These are phyloP conservation scores for Oryza coarctata DNA, from an alignment of 176 grass and related monocot genomes.

Conservation along the genomic window DNA sequence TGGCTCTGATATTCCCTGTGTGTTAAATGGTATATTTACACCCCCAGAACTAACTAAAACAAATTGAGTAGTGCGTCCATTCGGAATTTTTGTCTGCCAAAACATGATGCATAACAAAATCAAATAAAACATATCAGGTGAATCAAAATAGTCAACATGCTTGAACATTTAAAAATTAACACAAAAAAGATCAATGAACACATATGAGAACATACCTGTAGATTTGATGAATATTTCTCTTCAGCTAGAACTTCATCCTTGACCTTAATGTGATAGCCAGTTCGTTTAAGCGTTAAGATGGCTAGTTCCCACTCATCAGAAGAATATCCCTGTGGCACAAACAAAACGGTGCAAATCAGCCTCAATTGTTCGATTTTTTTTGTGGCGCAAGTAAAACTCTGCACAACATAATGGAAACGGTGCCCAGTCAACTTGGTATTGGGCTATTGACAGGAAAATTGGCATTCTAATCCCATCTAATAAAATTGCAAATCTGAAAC, in stretches of 20 bases:
- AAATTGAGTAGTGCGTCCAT: slow-evolving; percentile 75
- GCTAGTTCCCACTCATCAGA: slow-evolving; percentile 58
- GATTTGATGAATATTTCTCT: slow-evolving; percentile 76
- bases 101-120: slow-evolving; percentile 9
- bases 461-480: background rate
- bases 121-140: slow-evolving; percentile 21
- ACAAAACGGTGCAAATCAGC: slow-evolving; percentile 10
- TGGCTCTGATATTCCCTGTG: slow-evolving; percentile 43
- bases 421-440: background rate
- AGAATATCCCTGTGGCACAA: slow-evolving; percentile 46
- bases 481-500: background rate
- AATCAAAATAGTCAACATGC: background rate
- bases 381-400: background rate
- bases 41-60: slow-evolving; percentile 65
- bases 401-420: background rate
- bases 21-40: slow-evolving; percentile 66
- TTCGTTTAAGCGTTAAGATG: slow-evolving; percentile 50
- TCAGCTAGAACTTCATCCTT: slow-evolving; percentile 45
- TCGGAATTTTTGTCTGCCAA: slow-evolving; percentile 83
- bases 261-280: slow-evolving; percentile 58
- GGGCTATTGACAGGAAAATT: background rate
- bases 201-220: slow-evolving; percentile 48
- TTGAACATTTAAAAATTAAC: slow-evolving; percentile 4
- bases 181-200: background rate
- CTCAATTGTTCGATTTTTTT: background rate